phyloP scores from a whole-genome alignment of 345 rosid species.

The Cardamine chenopodiifolia region DNA sequence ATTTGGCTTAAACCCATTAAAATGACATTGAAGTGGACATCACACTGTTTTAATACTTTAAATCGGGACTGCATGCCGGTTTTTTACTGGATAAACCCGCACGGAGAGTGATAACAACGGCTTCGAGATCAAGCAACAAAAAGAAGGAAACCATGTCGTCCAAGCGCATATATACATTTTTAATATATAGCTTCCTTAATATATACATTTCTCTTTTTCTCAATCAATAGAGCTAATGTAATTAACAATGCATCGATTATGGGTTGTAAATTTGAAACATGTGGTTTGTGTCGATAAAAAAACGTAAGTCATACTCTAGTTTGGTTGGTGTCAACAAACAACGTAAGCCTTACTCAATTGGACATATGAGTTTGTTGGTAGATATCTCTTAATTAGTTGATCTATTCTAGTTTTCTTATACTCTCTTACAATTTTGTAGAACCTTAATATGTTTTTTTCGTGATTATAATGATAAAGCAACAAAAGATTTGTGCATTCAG shows the following conservation, averaged over 20 bases:
- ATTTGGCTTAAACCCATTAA: not conserved
- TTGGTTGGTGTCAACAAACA: slow-evolving; percentile 33
- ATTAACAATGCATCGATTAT: not conserved
- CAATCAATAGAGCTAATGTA: not conserved
- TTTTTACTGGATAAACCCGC: not conserved
- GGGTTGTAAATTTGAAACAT: not conserved
- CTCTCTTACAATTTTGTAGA: not conserved
- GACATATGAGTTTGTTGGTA: slow-evolving; percentile 15
- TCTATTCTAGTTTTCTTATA: not conserved
- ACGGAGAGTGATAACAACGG: not conserved
- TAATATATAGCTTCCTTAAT: too few species aligned
- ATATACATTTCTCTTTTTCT: too few species aligned
- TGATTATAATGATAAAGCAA: not conserved
- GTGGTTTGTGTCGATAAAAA: slow-evolving; percentile 25
- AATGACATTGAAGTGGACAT: not conserved
- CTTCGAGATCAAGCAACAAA: not conserved
- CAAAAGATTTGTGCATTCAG: not conserved
- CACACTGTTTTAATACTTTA: not conserved
- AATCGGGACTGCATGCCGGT: not conserved
- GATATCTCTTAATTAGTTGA: not conserved
- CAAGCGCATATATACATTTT: too few species aligned
- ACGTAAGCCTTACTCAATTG: slow-evolving; percentile 33
- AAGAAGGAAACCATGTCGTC: not conserved
- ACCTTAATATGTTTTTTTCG: not conserved
- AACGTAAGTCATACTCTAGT: slow-evolving; percentile 38